Evolutionary conservation across 1,284 basidiomycete species (phyloP).

Genomic region (Sparassis latifolia): DNA sequence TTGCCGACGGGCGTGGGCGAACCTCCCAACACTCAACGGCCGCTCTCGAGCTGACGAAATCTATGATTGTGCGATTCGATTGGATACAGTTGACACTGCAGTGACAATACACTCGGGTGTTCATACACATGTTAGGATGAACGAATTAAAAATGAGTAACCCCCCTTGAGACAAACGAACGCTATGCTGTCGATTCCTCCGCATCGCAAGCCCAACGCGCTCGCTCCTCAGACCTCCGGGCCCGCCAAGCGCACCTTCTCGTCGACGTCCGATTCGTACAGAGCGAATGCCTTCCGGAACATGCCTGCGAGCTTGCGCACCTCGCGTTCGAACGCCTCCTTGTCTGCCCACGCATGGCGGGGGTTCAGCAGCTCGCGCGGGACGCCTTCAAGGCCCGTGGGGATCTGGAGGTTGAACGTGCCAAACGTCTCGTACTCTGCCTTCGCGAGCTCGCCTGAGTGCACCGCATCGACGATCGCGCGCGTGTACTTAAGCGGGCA

Average conservation of each 20-base stretch:
- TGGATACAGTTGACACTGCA: too few relatives aligned
- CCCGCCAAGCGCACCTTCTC: slow-evolving; percentile 76
- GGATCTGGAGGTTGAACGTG: slow-evolving; percentile 78
- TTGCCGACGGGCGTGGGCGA: too few relatives aligned
- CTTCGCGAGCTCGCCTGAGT: slow-evolving; percentile 86
- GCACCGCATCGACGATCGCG: slow-evolving; percentile 94
- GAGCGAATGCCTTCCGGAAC: slow-evolving; percentile 89
- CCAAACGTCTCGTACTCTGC: slow-evolving; percentile 85
- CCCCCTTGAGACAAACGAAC: too few relatives aligned
- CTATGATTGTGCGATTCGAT: too few relatives aligned
- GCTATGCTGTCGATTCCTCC: too few relatives aligned
- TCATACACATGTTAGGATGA: too few relatives aligned
- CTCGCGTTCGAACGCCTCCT: slow-evolving; percentile 82
- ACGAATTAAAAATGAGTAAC: too few relatives aligned
- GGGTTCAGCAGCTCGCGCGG: slow-evolving; percentile 89
- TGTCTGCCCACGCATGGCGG: slow-evolving; percentile 76
- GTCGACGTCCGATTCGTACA: slow-evolving; percentile 83
- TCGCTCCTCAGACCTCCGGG: slow-evolving; percentile 34
- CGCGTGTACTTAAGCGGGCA: slow-evolving; percentile 96
- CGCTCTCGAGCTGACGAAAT: too few relatives aligned
- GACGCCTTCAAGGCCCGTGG: slow-evolving; percentile 75
- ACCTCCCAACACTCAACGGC: too few relatives aligned
- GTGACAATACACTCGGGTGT: too few relatives aligned
- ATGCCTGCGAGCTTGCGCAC: slow-evolving; percentile 82
- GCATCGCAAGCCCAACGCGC: too few relatives aligned